These are phyloP conservation scores for Yamadazyma sp. DNA, from an alignment of 805 yeast species.

Conservation along the genomic window DNA sequence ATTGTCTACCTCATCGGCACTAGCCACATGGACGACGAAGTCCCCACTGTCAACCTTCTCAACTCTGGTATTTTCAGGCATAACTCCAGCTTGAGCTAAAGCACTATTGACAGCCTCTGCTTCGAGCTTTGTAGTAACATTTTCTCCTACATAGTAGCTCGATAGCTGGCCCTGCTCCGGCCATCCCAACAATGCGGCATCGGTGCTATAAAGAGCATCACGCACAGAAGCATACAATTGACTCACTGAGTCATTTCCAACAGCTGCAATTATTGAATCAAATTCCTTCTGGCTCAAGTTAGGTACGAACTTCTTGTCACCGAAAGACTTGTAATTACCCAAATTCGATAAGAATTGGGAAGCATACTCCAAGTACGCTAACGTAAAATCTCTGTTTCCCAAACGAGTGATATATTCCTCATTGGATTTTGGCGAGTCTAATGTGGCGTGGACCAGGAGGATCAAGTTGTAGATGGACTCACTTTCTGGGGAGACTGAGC, in stretches of 20 bases:
- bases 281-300: conserved; percentile 50
- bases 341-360: conserved; percentile 73
- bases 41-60: conserved; percentile 49
- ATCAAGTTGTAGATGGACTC: conserved; percentile 74
- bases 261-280: conserved; percentile 41
- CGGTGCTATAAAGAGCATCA: conserved; percentile 51
- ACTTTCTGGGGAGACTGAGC: conserved; percentile 82
- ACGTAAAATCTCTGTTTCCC: conserved; percentile 21
- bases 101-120: conserved; percentile 66
- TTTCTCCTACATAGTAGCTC: conserved; percentile 59
- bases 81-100: conserved; percentile 58
- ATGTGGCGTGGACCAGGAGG: conserved; percentile 52
- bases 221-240: conserved; percentile 44
- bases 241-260: conserved; percentile 34
- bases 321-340: conserved; percentile 84
- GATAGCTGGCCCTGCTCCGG: conserved; percentile 75
- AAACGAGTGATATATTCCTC: conserved; percentile 41
- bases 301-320: conserved; percentile 86
- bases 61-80: conserved; percentile 81
- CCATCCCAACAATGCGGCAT: conserved; percentile 62
- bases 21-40: conserved; percentile 68
- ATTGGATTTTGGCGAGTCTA: conserved; percentile 43
- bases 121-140: conserved; percentile 53
- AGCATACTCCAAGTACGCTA: conserved; percentile 65
- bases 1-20: conserved; percentile 50